Evolutionary conservation across 768 basidiomycete species (phyloP), one percentile per base, ranked within the genome.

Genomic region (Tubosaeta sp.): DNA sequence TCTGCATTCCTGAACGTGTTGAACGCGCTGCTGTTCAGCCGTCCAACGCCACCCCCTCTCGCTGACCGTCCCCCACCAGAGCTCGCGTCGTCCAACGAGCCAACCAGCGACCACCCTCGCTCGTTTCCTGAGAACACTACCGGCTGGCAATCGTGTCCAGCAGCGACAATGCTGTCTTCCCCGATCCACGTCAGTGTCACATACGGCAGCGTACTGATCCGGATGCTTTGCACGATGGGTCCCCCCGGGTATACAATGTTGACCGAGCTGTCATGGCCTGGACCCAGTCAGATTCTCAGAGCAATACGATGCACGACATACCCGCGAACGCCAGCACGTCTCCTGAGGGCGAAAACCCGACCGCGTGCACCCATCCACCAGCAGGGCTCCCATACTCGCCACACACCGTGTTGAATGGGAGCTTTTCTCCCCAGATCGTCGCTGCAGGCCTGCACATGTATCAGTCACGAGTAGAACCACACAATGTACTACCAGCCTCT

Each of bases 121-220:
- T 79, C 76, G 35, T 77, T 77, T 9, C 93, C 94, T 2, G 80
- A 75, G 70, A 93, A 94, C 25, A 96, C 80, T 21, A 93, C 72
- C 1, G 96, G 96, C 65, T 94, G 94, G 73, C 96, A 99, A 67
- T 98, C 96, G 70, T 99, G 95, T 0, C 96, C 96, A 0, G 94
- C 96, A 1, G 92, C 94, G 38, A 99, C 77, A 56, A 99, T 69
- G 9, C 82, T 71, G 51, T 85, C 79, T 67, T 96, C 94, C 21
- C 83, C 78, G 1, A 83, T 88, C 88, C 92, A 99, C 6, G 85
- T 76, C 19, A 99, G 79, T 10, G 92, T 85, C 49, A 94, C 78
- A 60, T 86, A 80, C 0, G 96, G 96, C 13, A 99, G 73, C 0
- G 86, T 81, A 19, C 84, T 79, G 58, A 84, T 80, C 55, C 84